These are phyloP conservation scores for Caloboletus inedulis DNA, from an alignment of 1,284 basidiomycete genomes.

Conservation along the genomic window DNA sequence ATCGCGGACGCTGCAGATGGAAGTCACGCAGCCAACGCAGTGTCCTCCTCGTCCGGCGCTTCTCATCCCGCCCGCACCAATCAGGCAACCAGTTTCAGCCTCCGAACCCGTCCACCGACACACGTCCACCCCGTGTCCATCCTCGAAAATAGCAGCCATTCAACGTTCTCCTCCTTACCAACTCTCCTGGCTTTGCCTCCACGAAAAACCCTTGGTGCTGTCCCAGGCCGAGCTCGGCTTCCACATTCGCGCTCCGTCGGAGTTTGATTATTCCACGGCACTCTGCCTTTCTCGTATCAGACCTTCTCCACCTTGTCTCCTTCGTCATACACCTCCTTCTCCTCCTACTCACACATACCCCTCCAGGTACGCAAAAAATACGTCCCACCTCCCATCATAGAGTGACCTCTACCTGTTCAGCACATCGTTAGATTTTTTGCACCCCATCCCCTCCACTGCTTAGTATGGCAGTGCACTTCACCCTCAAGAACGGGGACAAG, in stretches of 20 bases:
- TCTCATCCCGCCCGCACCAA: slow-evolving; percentile 13
- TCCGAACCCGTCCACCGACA: slow-evolving; percentile 13
- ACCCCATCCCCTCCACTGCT: slow-evolving; percentile 11
- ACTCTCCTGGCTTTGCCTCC: neutral
- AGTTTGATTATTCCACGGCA: slow-evolving; percentile 34
- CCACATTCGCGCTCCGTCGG: slow-evolving; percentile 35
- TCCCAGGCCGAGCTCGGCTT: slow-evolving; percentile 10
- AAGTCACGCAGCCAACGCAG: slow-evolving; percentile 8
- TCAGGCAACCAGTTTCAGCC: slow-evolving; percentile 7
- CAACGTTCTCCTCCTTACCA: too few relatives aligned
- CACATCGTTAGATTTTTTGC: slow-evolving; percentile 27
- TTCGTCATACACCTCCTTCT: slow-evolving; percentile 27
- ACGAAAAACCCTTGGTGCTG: too few relatives aligned
- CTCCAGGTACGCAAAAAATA: slow-evolving; percentile 29
- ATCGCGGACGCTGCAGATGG: slow-evolving; percentile 14
- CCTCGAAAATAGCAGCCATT: neutral
- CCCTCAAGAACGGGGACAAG: slow-evolving; percentile 73
- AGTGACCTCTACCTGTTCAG: slow-evolving; percentile 6
- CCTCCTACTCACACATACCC: slow-evolving; percentile 22
- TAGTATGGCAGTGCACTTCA: slow-evolving; percentile 34
- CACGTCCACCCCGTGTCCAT: neutral
- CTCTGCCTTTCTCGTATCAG: slow-evolving; percentile 21
- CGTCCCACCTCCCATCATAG: neutral
- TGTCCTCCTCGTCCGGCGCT: neutral
- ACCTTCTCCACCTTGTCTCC: slow-evolving; percentile 38